phyloP scores from a whole-genome alignment of 352 stramenopile species.

The Albugo candida region DNA sequence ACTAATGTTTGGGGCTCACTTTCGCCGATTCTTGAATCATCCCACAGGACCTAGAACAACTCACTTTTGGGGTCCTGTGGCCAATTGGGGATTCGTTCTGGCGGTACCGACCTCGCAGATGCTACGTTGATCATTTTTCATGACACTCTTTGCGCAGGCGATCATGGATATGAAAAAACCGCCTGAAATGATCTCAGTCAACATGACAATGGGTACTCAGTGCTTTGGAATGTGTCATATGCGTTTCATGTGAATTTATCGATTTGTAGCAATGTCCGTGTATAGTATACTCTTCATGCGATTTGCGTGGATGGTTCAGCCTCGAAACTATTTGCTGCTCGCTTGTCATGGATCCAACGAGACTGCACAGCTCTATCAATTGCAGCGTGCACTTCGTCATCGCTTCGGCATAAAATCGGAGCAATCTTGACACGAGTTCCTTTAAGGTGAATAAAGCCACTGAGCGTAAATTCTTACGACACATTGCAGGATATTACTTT shows the following conservation, averaged over 20 bases:
- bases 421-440: slow-evolving; percentile 10
- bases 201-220: slow-evolving; percentile 56
- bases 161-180: slow-evolving; percentile 71
- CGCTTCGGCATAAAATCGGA: slow-evolving; percentile 17
- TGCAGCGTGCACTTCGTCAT: slow-evolving; percentile 31
- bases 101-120: slow-evolving; percentile 23
- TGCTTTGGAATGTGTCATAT: not conserved
- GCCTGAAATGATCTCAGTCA: slow-evolving; percentile 66
- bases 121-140: not conserved
- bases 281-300: slow-evolving; percentile 82
- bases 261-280: slow-evolving; percentile 32
- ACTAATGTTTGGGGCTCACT: slow-evolving; percentile 16
- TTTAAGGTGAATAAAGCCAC: not conserved
- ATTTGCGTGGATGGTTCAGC: slow-evolving; percentile 78
- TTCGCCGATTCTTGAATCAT: slow-evolving; percentile 58
- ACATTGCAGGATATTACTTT: not conserved
- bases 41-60: slow-evolving; percentile 72
- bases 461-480: not conserved
- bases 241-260: not conserved
- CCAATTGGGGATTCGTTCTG: slow-evolving; percentile 78
- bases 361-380: slow-evolving; percentile 58
- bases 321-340: slow-evolving; percentile 73
- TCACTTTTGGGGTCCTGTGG: slow-evolving; percentile 76
- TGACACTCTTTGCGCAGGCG: slow-evolving; percentile 17
- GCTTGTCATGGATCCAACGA: slow-evolving; percentile 73